Conservation (phyloP, 305 asterid species). For the Fraxinus platypoda region DNA sequence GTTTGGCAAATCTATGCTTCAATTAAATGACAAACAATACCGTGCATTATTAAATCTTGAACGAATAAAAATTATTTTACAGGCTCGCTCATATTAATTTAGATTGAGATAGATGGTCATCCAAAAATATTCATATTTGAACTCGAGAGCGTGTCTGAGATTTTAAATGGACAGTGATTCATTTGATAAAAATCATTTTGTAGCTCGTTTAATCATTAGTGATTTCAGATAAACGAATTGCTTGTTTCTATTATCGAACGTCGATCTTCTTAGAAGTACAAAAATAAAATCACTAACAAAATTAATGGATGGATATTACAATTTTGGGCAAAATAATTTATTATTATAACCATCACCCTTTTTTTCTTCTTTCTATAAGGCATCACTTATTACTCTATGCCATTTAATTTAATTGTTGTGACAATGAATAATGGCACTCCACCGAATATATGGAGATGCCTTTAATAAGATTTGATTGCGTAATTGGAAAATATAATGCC, state of each 20-base stretch:
- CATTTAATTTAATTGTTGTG: not conserved
- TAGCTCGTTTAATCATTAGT: not conserved
- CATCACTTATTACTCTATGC: slow-evolving; percentile 2
- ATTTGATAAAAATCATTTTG: not conserved
- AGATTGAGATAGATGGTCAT: slow-evolving; percentile 1
- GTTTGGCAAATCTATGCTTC: slow-evolving; percentile 38
- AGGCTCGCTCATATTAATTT: too few species aligned
- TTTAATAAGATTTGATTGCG: not conserved
- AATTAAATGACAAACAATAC: not conserved
- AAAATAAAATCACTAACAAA: too few species aligned
- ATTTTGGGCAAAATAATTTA: not conserved
- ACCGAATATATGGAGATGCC: not conserved
- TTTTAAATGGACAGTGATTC: not conserved
- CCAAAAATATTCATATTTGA: slow-evolving; percentile 16
- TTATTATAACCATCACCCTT: not conserved
- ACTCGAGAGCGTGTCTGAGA: not conserved
- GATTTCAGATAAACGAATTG: not conserved
- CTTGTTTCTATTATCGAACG: too few species aligned
- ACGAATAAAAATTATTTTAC: too few species aligned
- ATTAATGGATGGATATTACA: not conserved
- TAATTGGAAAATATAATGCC: not conserved
- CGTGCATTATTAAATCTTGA: not conserved
- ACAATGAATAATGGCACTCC: slow-evolving; percentile 1
- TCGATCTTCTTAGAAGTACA: too few species aligned
- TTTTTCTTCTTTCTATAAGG: not conserved